Conservation (phyloP, 139 green algal species). For the Micromonas commoda region DNA sequence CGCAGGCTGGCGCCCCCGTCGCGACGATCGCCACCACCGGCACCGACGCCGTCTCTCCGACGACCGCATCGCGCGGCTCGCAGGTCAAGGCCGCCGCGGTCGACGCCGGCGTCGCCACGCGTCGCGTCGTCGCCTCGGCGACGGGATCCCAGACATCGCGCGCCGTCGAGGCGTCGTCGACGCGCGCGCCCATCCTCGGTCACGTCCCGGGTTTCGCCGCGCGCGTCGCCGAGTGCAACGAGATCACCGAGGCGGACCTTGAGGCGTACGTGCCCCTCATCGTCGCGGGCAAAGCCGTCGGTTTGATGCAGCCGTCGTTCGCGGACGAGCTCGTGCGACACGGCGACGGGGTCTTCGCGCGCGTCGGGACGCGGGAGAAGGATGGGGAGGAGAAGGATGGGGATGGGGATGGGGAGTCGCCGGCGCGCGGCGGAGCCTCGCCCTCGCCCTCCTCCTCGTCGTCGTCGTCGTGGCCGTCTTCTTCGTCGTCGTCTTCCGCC, state of each 20-base stretch:
- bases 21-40: too few species aligned
- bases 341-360: neutral
- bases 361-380: neutral
- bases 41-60: too few species aligned
- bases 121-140: too few species aligned
- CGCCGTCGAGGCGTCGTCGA: neutral
- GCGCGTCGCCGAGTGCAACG: conserved; percentile 12
- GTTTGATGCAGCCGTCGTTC: neutral
- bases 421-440: too few species aligned
- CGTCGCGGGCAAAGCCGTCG: neutral
- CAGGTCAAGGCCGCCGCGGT: too few species aligned
- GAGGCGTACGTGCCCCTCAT: neutral
- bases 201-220: neutral
- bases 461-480: neutral
- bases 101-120: too few species aligned
- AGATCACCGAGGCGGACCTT: neutral
- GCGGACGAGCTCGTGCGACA: neutral
- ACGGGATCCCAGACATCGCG: neutral
- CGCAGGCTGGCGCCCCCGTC: too few species aligned
- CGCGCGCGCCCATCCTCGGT: neutral
- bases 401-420: too few species aligned
- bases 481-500: neutral
- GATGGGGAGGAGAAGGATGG: neutral
- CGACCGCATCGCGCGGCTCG: too few species aligned
- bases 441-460: neutral